A percentile compares a stretch with the other conserved stretches of the same genome.
These are phyloP conservation scores for Penicillium sp. DNA, from an alignment of 2,329 filamentous ascomycete species.

Conservation along the genomic window DNA sequence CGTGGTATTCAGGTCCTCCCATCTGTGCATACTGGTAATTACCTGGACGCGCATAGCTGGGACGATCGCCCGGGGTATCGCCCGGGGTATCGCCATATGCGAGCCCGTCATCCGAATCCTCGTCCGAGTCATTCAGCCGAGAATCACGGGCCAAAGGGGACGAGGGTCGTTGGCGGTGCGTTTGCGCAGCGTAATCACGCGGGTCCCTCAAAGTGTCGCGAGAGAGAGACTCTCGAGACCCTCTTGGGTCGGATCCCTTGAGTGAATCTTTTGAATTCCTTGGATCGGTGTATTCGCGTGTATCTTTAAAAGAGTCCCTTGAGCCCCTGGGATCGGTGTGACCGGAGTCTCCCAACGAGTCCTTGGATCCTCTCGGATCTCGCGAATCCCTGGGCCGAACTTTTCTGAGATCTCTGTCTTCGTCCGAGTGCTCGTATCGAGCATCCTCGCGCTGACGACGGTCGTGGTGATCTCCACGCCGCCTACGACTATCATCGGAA, in stretches of 20 bases:
- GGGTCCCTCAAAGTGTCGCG: neutral
- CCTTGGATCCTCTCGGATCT: neutral
- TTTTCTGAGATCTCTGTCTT: conserved; percentile 14
- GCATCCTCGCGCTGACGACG: conserved; percentile 13
- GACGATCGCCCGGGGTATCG: conserved; percentile 20
- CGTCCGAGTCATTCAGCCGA: conserved; percentile 23
- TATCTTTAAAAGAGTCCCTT: neutral
- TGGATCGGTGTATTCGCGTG: neutral
- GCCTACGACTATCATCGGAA: conserved; percentile 11
- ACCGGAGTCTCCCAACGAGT: neutral
- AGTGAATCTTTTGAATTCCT: neutral
- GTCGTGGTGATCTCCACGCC: conserved; percentile 3
- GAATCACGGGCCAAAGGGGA: conserved; percentile 17
- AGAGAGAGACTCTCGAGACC: no score
- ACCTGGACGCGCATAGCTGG: conserved; percentile 31
- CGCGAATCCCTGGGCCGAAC: conserved; percentile 2
- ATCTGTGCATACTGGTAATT: conserved; percentile 29
- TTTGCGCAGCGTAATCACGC: conserved; percentile 13
- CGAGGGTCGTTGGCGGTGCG: conserved; percentile 17
- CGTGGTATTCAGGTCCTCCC: conserved; percentile 8
- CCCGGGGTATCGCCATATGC: conserved; percentile 33
- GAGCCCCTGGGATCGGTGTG: neutral
- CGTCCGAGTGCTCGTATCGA: conserved; percentile 23
- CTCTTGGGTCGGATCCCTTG: conserved; percentile 1
- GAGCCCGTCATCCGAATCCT: conserved; percentile 30